These are phyloP conservation scores for Termitomyces eurrhizus DNA, from an alignment of 768 basidiomycete genomes.

Conservation along the genomic window DNA sequence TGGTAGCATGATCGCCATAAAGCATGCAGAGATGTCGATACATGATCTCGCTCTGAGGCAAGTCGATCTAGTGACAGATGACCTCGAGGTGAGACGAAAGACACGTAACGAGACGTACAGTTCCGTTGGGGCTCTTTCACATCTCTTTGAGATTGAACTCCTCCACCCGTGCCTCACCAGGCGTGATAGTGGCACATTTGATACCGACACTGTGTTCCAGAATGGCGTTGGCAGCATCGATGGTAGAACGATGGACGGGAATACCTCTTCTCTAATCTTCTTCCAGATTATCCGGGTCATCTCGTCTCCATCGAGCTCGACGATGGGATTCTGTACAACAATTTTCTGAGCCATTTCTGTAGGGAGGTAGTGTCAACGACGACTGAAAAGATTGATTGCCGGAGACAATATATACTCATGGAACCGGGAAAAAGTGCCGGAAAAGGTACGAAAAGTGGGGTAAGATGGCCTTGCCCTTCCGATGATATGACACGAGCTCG, in stretches of 20 bases:
- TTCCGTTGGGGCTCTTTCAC: no score
- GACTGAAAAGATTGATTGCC: slow-evolving; percentile 4
- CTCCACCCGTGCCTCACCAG: no score
- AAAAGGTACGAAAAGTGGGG: slow-evolving; percentile 16
- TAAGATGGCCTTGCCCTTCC: slow-evolving; percentile 9
- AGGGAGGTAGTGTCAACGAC: slow-evolving; percentile 6
- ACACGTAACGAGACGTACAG: background rate
- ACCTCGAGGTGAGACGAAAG: background rate
- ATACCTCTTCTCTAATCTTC: no score
- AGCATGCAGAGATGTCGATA: slow-evolving; percentile 45
- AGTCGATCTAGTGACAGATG: slow-evolving; percentile 54
- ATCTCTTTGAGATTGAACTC: no score
- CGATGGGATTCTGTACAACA: slow-evolving; percentile 81
- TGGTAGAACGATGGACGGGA: no score
- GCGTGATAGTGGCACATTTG: no score
- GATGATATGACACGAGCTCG: slow-evolving; percentile 14
- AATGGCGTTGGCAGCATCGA: no score
- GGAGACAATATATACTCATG: slow-evolving; percentile 17
- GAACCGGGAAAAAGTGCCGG: slow-evolving; percentile 14
- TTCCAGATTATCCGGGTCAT: slow-evolving; percentile 66
- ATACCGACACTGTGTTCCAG: no score
- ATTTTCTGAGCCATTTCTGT: slow-evolving; percentile 53
- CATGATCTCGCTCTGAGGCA: slow-evolving; percentile 58
- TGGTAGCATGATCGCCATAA: slow-evolving; percentile 22
- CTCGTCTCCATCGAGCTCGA: slow-evolving; percentile 96